Evolutionary conservation across 306 rosid species (phyloP), one percentile per base, ranked within the genome.

Genomic region (Sophora flavescens): DNA sequence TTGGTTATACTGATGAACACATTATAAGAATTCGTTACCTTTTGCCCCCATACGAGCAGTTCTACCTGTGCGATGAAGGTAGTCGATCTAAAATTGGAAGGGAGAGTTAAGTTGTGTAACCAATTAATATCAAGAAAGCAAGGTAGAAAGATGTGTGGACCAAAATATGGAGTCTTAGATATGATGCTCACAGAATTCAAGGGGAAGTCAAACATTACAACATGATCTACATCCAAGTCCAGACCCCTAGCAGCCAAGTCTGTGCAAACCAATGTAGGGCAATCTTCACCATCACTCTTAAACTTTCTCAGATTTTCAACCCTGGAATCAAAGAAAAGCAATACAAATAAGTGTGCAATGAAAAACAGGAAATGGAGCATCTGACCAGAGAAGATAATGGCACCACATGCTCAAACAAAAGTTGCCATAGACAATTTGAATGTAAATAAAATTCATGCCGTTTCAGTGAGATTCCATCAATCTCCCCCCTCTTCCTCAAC

Each of bases 41-140:
- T 93, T 91, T 51, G 97, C 97, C 70, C 98, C 97, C 98, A 93
- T 93, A 6, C 98, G 98, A 76, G 98, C 98, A 3, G 97, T 93
- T 91, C 98, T 93, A 53, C 98, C 98, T 0, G 98, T 93, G 82
- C 98, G 93, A 75, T 93, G 98, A 83, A 93, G 98, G 87, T 93
- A 93, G 56, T 93, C 98, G 14, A 93, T 90, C 98, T 93, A 75
- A 48, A 76, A 74, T 58, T 48, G 6, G 33, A 86, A 71, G 59
- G 10, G 73, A 77, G 63, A 76, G 15, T 17, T n/a, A 54, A 22
- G 54, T 44, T 61, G 26, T 22, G 41, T 58, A 69, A 74, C 64
- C 2, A 53, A 73, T 3, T 70, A 48, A 42, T 72, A 50, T 6
- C 38, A 33, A 2, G 6, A 32, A 39, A 35, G 42, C 12, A 11